phyloP scores from a whole-genome alignment of 108 stramenopile genomes.

The Discostella stelligeroides region DNA sequence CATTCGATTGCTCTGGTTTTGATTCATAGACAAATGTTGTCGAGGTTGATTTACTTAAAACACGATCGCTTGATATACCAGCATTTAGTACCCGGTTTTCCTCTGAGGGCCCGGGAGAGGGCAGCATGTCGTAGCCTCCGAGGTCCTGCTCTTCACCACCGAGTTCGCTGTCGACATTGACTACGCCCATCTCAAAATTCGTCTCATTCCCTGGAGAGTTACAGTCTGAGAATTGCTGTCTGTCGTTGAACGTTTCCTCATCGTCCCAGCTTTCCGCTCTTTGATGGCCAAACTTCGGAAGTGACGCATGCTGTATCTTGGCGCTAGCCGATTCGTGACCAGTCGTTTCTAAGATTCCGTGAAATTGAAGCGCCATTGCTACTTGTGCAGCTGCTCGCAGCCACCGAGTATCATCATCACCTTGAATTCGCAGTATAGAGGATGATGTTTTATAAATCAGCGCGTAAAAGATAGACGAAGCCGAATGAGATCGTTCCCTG shows the following conservation, averaged over 20 bases:
- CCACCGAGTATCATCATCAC: conserved; percentile 71
- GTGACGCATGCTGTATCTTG: conserved; percentile 83
- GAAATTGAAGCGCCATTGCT: conserved; percentile 84
- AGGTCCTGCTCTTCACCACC: conserved; percentile 36
- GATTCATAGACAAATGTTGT: conserved; percentile 36
- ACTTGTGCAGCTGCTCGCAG: conserved; percentile 87
- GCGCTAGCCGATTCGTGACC: conserved; percentile 83
- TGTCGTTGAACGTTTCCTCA: conserved; percentile 41
- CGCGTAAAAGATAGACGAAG: conserved; percentile 30
- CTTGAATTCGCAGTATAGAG: conserved; percentile 19
- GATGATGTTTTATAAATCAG: conserved; percentile 34
- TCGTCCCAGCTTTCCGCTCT: conserved; percentile 53
- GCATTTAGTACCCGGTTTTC: conserved; percentile 70
- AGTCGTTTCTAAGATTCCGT: conserved; percentile 86
- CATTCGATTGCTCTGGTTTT: conserved; percentile 15
- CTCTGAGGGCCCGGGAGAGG: conserved; percentile 78
- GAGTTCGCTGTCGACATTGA: conserved; percentile 67
- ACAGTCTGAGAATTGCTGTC: background rate
- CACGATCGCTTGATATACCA: conserved; percentile 18
- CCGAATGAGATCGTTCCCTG: conserved; percentile 18
- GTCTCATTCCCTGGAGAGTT: conserved; percentile 11
- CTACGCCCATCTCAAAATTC: conserved; percentile 79
- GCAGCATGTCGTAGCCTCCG: conserved; percentile 81
- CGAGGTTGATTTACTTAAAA: conserved; percentile 45
- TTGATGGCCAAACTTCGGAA: conserved; percentile 69